Percentiles rank a stretch among this genome's conserved stretches.
Conservation (phyloP, 805 yeast species). For the Yarrowia sp. region DNA sequence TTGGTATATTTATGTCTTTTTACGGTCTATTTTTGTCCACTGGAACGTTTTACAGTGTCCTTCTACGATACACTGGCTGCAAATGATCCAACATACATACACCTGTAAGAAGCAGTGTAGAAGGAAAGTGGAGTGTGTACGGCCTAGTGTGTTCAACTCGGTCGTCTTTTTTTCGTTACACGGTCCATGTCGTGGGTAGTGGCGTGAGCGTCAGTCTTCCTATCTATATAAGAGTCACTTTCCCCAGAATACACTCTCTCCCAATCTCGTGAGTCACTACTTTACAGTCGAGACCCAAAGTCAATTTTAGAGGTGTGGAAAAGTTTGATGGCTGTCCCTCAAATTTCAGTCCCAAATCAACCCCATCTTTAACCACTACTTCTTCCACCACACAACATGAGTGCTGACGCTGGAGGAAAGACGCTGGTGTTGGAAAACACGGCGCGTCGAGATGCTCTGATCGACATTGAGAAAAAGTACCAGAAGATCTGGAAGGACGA, state of each 20-base stretch:
- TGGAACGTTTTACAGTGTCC: too few species aligned
- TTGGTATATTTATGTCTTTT: too few species aligned
- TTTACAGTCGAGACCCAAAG: background rate
- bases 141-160: too few species aligned
- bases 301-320: background rate
- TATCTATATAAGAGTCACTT: background rate
- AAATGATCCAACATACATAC: too few species aligned
- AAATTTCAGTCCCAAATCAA: conserved; percentile 1
- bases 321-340: background rate
- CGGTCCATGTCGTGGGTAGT: background rate
- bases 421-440: conserved; percentile 42
- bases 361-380: background rate
- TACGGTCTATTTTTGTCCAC: too few species aligned
- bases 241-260: background rate
- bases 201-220: background rate
- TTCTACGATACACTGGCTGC: too few species aligned
- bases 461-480: conserved; percentile 82
- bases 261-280: background rate
- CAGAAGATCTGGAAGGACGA: conserved; percentile 86
- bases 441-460: conserved; percentile 89
- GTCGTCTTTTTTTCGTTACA: too few species aligned
- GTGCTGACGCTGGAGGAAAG: conserved; percentile 20
- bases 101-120: too few species aligned
- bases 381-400: background rate
- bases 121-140: too few species aligned